Base-by-base conservation (phyloP, 345 rosid species). In the Eucalyptus cloeziana region DNA sequence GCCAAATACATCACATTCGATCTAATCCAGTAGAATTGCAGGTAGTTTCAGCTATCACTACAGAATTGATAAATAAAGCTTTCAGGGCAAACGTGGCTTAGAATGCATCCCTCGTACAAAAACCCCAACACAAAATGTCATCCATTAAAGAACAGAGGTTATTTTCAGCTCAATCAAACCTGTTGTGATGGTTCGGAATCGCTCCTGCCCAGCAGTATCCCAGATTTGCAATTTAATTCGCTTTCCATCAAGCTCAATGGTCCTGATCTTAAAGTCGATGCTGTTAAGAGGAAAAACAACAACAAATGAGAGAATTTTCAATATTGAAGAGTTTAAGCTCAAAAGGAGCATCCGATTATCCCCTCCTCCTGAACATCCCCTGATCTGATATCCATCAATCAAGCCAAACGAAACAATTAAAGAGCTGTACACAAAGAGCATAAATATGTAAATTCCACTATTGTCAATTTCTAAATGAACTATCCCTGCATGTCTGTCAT, bases 131-230 rank as follows among this genome's bases (percentile, higher is more conserved):
- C 44, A 31, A 86, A 51, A 51, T 52, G 45, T 49, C 52, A 87
- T 87, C 25, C 44, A 58, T 19, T 52, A 31, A 54, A 44, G 69
- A 21, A 31, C 30, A 37, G 19, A 44, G 27, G 58, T 5, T 16
- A 47, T 17, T 47, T 25, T 47, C 81, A 52, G 69, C n/a, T 50
- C 50, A 64, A 31, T 37, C 88, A 64, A 49, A 89, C 90, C 90
- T 83, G 90, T 89, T 47, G 90, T 89, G 58, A 89, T 89, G 49
- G 90, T 89, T 69, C 90, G 88, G 45, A 89, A 89, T 8, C 90
- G 88, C 90, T 89, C 90, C 86, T 89, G 90, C 40, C 90, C 90
- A 30, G 90, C 90, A 51, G 90, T 89, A 49, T 89, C 90, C 90
- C 90, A 89, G 67, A 89, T 89, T 87, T 89, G 90, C 71, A 89